Evolutionary conservation across 768 basidiomycete species (phyloP).

Genomic region (Mrakia hoshinonis): DNA sequence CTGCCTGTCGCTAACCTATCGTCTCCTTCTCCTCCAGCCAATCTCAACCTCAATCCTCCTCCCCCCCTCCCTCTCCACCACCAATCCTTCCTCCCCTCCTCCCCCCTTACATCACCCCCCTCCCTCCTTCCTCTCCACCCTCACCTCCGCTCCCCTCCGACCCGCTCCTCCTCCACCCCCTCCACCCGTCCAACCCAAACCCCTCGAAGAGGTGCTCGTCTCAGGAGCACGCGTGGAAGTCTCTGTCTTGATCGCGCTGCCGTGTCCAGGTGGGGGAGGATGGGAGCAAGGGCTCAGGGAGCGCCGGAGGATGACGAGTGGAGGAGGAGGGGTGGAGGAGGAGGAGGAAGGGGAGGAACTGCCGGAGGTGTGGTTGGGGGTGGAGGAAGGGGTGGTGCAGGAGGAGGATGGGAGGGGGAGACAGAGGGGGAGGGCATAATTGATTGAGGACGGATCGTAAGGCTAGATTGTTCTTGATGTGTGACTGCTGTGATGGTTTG

Average conservation of each 20-base stretch:
- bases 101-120: neutral
- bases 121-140: neutral
- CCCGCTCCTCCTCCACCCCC: neutral
- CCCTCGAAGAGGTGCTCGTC: neutral
- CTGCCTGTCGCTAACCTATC: neutral
- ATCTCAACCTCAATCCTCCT: neutral
- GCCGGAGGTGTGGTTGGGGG: slow-evolving; percentile 1
- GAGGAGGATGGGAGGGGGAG: neutral
- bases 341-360: neutral
- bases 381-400: neutral
- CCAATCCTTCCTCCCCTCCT: neutral
- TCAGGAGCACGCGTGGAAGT: neutral
- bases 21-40: neutral
- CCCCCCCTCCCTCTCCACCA: neutral
- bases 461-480: no score
- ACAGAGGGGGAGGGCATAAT: no score
- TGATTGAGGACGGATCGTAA: no score
- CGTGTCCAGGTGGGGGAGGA: neutral
- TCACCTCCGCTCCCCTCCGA: slow-evolving; percentile 1
- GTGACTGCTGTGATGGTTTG: no score
- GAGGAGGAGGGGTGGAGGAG: neutral
- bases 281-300: neutral
- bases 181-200: neutral
- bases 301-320: neutral
- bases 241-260: neutral